Evolutionary conservation across 2,329 filamentous ascomycete species (phyloP).

Genomic region (Phialocephala subalpina): DNA sequence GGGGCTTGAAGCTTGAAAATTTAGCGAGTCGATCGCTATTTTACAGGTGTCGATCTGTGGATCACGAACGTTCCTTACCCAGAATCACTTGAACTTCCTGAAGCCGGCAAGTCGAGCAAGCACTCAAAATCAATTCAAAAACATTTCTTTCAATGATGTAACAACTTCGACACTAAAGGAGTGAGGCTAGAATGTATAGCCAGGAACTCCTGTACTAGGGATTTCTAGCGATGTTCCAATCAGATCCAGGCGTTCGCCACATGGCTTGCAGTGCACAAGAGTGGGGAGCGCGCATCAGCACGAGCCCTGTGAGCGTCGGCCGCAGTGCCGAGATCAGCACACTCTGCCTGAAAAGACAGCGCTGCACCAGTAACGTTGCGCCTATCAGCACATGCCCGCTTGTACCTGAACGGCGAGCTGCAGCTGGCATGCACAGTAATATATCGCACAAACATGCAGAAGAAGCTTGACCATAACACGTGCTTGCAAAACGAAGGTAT

Average conservation of each 20-base stretch:
- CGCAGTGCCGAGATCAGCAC: neutral
- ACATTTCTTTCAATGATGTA: no score
- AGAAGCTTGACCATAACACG: neutral
- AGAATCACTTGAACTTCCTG: no score
- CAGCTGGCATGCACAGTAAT: neutral
- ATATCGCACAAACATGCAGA: neutral
- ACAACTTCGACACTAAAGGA: no score
- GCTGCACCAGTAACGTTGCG: neutral
- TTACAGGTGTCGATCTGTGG: no score
- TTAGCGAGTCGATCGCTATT: no score
- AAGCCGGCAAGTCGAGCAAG: no score
- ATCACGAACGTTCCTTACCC: no score
- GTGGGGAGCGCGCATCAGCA: no score
- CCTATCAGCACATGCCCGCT: slow-evolving; percentile 2
- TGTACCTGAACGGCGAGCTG: neutral
- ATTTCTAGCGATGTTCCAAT: slow-evolving; percentile 1
- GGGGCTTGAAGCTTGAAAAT: no score
- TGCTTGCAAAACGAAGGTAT: neutral
- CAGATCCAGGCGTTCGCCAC: neutral
- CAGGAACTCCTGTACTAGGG: no score
- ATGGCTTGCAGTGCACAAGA: neutral
- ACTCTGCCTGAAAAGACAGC: neutral
- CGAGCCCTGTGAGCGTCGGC: neutral
- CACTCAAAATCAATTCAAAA: no score
- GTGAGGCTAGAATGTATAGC: no score